Base-by-base conservation (phyloP, 352 stramenopile genomes). In the Phytophthora lateralis region DNA sequence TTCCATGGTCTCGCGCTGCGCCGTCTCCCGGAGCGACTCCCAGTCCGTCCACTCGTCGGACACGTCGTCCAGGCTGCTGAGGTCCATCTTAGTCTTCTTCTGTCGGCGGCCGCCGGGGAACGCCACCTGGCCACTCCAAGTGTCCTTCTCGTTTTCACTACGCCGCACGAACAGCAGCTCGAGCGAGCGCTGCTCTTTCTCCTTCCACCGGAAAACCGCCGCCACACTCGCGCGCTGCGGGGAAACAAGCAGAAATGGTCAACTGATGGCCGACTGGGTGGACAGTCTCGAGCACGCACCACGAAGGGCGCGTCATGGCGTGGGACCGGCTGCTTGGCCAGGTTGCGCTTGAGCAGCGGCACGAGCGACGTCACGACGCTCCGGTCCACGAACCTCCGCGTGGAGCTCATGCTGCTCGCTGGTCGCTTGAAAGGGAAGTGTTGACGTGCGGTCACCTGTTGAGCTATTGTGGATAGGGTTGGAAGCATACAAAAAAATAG, bases 71-170 rank as follows among this genome's bases (percentile, higher is more conserved):
- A 59, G 55, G 4, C 30, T 50, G 4, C 44, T 60, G 15, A 76
- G 24, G 39, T 76, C 61, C 71, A 72, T 76, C 17, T 54, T 68
- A 41, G 56, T 66, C 32, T 88, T 85, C 50, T 89, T 84, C 69
- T 93, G 78, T 6, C 82, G 74, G 7, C 73, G 80, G 18, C 87
- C 87, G 15, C 87, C 85, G 1, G 86, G 87, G 55, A 95, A 93
- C 15, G 87, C 87, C 14, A 95, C 68, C 45, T 95, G 87, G 0
- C 87, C 85, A 43, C 87, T 95, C 87, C 87, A 95, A 32, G 76
- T 75, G 62, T 95, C 87, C 30, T 76, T 72, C 37, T 88, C 70
- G 50, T 92, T 95, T 52, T 91, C 65, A 17, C 73, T 78, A 21
- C 87, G 84, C 7, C 84, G 79, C 52, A 95, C 85, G 38, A 93